Evolutionary conservation across 345 rosid species (phyloP).

Genomic region (Eucalyptus curtisii): DNA sequence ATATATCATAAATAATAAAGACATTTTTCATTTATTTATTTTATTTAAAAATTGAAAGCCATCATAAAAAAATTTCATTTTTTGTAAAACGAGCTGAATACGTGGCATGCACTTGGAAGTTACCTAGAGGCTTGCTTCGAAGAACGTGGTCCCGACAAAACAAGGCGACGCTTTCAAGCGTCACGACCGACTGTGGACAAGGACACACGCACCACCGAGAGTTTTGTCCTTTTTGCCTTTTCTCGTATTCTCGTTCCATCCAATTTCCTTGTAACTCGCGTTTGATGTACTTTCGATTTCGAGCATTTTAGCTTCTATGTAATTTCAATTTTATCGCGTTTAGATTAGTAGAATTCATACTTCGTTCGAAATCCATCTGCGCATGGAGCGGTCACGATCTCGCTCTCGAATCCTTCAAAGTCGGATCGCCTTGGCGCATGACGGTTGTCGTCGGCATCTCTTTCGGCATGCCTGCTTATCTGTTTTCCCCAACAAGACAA

Average conservation of each 20-base stretch:
- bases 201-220: neutral
- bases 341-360: neutral
- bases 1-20: accelerated
- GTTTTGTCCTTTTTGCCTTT: neutral
- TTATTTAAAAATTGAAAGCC: accelerated
- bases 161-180: neutral
- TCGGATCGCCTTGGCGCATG: neutral
- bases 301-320: neutral
- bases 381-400: neutral
- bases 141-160: neutral
- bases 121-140: neutral
- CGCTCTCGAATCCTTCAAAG: neutral
- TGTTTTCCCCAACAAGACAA: neutral
- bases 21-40: no score
- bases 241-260: neutral
- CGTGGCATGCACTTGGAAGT: neutral
- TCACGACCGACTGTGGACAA: neutral
- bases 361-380: neutral
- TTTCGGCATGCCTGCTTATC: neutral
- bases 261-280: neutral
- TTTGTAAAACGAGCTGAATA: neutral
- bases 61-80: neutral
- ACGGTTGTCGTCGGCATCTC: neutral
- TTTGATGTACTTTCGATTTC: neutral
- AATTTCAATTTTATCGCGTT: neutral